These are phyloP conservation scores for Eimeria mitis DNA, from an alignment of 169 alveolate genomes.

Conservation along the genomic window DNA sequence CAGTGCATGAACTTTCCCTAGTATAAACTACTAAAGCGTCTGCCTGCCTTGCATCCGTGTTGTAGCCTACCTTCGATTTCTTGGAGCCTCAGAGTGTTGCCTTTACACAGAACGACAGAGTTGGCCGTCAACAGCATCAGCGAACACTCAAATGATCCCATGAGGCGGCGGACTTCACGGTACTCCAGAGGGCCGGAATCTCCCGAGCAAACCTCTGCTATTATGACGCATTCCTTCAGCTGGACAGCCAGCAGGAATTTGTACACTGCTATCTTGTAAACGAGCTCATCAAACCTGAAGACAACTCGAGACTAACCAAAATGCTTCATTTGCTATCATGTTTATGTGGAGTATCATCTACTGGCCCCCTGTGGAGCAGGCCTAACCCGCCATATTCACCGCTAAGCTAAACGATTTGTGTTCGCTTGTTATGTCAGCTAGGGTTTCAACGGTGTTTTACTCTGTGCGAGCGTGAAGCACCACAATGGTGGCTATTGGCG, in stretches of 20 bases:
- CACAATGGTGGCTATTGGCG: background rate
- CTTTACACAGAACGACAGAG: constrained; percentile 91
- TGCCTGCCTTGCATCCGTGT: background rate
- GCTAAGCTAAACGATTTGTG: background rate
- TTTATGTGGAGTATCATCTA: background rate
- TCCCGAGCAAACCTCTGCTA: constrained; percentile 82
- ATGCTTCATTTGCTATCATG: background rate
- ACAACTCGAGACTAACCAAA: background rate
- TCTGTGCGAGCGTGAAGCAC: no score
- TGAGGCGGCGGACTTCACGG: constrained; percentile 89
- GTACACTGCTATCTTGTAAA: constrained; percentile 95
- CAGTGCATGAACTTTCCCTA: background rate
- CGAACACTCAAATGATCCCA: constrained; percentile 92
- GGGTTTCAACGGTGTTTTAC: background rate
- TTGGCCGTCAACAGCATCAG: constrained; percentile 91
- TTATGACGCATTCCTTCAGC: constrained; percentile 89
- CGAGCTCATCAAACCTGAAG: constrained; percentile 92
- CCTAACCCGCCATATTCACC: background rate
- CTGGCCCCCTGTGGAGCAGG: background rate
- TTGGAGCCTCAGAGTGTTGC: constrained; percentile 88
- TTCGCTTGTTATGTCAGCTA: background rate
- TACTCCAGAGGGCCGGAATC: constrained; percentile 92
- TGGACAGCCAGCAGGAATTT: constrained; percentile 95
- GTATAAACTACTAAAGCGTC: background rate
- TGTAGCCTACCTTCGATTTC: constrained; percentile 82